These are phyloP conservation scores for Microdochium paspali DNA, from an alignment of 2,329 filamentous ascomycete species.

Conservation along the genomic window DNA sequence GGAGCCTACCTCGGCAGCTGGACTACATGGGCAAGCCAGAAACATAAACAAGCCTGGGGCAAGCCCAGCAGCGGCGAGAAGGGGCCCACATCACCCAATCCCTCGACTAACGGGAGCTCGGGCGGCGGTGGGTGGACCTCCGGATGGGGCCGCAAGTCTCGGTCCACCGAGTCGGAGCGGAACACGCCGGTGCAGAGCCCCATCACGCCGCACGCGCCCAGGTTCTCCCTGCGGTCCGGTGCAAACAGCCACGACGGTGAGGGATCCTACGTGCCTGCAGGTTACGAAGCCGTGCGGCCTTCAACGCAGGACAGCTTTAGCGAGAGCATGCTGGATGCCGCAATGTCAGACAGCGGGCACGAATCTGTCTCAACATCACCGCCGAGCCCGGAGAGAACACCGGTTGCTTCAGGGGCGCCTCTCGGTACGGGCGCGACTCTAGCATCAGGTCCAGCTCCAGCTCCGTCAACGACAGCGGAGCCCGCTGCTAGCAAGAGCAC, in stretches of 20 bases:
- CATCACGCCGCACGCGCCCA: conserved; percentile 17
- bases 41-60: conserved; percentile 47
- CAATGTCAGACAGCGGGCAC: conserved; percentile 13
- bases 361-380: conserved; percentile 2
- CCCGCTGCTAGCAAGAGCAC: too few species aligned
- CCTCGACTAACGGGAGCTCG: conserved; percentile 13
- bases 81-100: conserved; percentile 4
- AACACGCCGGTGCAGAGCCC: conserved; percentile 20
- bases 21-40: conserved; percentile 66
- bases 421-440: too few species aligned
- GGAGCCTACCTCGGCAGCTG: conserved; percentile 60
- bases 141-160: conserved; percentile 21
- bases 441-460: too few species aligned
- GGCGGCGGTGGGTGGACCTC: conserved; percentile 10
- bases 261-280: conserved; percentile 7
- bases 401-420: background rate
- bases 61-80: conserved; percentile 22
- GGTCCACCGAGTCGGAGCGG: conserved; percentile 20
- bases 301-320: conserved; percentile 31
- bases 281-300: conserved; percentile 18
- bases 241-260: conserved; percentile 25
- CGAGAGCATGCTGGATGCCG: conserved; percentile 33
- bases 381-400: background rate
- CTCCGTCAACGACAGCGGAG: background rate
- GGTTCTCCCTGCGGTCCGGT: background rate